Evolutionary conservation across 2,329 filamentous ascomycete genomes (phyloP), one percentile per base, ranked within the genome.

Genomic region (Macrophomina tecta): DNA sequence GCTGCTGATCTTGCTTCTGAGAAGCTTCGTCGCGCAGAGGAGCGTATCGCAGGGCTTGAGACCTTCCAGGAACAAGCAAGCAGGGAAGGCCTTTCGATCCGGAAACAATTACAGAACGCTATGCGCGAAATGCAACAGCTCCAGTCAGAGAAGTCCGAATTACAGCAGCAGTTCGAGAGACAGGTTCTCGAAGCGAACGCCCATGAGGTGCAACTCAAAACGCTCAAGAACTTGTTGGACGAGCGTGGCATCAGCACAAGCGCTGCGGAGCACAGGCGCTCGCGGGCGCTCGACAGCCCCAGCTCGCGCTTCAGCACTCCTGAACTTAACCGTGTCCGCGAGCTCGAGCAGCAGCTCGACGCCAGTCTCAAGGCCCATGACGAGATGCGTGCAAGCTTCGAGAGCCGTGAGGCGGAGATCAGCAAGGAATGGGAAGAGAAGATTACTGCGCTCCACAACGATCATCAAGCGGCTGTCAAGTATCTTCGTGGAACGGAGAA

Each of bases 401-500:
- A 95, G 69, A 84, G 87, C 42, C 91, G 94, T 65, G 89, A 92
- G 68, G 91, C 95, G 72, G 92, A 97, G 74, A 90, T 93, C n/a
- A 94, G 97, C 76, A 86, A 89, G 65, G 87, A 91, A 55, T 98
- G 97, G 81, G 91, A 94, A 69, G 94, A 97, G 77, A 97, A 97
- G 79, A 85, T 99, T 63, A 88, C 92, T 68, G 94, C 97, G 76
- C 88, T 99, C 38, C 94, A 98, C 80, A 97, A 94, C 76, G 95
- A 99, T 78, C 97, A 99, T 77, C 93, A 97, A 79, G 97, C 95
- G 49, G 94, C 95, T 16, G 94, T 98, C 60, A 95, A 97, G 79
- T 99, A 99, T 75, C 92, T 99, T 72, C 96, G 97, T 80, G 95
- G 95, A 67, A 98, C 95, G 1, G 95, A 99, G 80, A 98, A 97